A percentile compares a stretch with the other conserved stretches of the same genome.
phyloP scores from a whole-genome alignment of 2,329 filamentous ascomycete species.

The Phialophora expanda region DNA sequence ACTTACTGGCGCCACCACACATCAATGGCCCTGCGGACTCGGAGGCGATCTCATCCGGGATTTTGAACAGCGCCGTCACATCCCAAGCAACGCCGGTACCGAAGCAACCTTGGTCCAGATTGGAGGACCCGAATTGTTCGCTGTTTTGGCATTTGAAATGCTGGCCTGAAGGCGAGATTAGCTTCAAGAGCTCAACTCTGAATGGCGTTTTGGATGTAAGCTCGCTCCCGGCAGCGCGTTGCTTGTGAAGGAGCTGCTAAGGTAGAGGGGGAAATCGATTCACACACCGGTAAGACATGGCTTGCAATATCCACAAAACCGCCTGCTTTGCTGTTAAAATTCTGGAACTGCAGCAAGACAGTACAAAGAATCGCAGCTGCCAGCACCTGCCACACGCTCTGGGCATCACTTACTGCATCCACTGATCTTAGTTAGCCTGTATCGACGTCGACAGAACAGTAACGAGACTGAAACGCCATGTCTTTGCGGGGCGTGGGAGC shows the following conservation, averaged over 20 bases:
- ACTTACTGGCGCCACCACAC: constrained; percentile 35
- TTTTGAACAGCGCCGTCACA: constrained; percentile 32
- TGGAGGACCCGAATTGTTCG: constrained; percentile 30
- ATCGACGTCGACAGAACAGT: neutral
- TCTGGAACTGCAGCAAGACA: neutral
- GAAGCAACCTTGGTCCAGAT: constrained; percentile 35
- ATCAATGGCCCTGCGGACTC: constrained; percentile 32
- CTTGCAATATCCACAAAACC: constrained; percentile 34
- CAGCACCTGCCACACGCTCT: neutral
- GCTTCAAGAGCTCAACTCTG: neutral
- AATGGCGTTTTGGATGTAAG: neutral
- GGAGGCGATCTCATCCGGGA: constrained; percentile 29
- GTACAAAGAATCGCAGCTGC: neutral
- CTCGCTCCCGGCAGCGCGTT: neutral
- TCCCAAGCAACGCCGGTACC: constrained; percentile 37
- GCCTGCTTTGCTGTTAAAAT: neutral
- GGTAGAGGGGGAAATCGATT: neutral
- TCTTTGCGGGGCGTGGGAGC: neutral
- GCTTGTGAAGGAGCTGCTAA: neutral
- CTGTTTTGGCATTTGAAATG: constrained; percentile 41
- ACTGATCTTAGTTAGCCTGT: neutral
- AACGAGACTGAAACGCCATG: too few species aligned
- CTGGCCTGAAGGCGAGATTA: constrained; percentile 34
- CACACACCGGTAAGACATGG: constrained; percentile 39
- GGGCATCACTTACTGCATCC: neutral